Percentiles rank a stretch among this genome's conserved stretches.
Evolutionary conservation across 495 filamentous ascomycete genomes (phyloP).

Genomic region (Penicillium paxilli): DNA sequence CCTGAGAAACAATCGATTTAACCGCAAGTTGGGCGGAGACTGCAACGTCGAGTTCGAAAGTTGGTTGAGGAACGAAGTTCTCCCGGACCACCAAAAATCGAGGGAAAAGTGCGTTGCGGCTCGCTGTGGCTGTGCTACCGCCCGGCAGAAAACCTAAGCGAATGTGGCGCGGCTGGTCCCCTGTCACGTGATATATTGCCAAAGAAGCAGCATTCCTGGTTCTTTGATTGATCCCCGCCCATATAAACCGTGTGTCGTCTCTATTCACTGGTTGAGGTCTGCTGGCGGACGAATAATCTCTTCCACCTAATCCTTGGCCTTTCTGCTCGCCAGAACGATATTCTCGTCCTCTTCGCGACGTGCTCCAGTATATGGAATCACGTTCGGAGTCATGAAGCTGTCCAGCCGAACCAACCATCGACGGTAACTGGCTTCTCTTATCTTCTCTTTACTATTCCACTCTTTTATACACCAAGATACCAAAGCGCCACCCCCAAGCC

Average conservation of each 20-base stretch:
- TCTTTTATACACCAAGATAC: background rate
- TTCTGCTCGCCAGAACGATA: background rate
- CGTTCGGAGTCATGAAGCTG: conserved; percentile 51
- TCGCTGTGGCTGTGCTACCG: conserved; percentile 38
- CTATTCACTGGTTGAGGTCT: background rate
- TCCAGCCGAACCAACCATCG: conserved; percentile 44
- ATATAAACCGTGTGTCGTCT: conserved; percentile 11
- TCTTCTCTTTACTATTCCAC: background rate
- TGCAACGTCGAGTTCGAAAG: conserved; percentile 71
- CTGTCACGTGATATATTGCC: conserved; percentile 32
- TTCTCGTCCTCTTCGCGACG: conserved; percentile 4
- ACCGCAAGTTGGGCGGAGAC: conserved; percentile 85
- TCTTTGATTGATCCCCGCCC: conserved; percentile 7
- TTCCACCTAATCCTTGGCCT: background rate
- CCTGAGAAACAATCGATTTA: conserved; percentile 95
- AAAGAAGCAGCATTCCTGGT: background rate
- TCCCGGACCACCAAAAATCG: conserved; percentile 28
- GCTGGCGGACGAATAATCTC: background rate
- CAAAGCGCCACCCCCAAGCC: background rate
- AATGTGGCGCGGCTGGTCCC: conserved; percentile 17
- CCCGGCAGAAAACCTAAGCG: conserved; percentile 38
- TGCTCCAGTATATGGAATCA: conserved; percentile 25
- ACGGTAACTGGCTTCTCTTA: conserved; percentile 38
- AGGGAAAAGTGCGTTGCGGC: conserved; percentile 47
- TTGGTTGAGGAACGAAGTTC: conserved; percentile 27